Evolutionary conservation across 768 basidiomycete genomes (phyloP), one percentile per base, ranked within the genome.

Genomic region (Crucibulum laeve): DNA sequence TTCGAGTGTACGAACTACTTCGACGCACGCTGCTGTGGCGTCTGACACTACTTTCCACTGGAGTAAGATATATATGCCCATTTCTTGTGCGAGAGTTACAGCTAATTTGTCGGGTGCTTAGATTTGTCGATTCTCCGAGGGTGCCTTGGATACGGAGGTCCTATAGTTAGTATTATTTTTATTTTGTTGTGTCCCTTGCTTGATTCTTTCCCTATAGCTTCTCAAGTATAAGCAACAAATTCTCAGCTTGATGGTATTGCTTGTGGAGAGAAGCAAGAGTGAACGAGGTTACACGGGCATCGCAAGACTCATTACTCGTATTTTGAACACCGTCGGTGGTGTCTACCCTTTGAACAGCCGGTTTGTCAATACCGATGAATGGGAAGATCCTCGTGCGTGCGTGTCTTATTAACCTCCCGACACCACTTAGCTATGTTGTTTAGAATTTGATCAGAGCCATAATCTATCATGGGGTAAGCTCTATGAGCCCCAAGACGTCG

Each of bases 21-120:
- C 85, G 1, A 76, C 76, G 4, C 79, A 84, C 51, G 73, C 77
- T 25, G 81, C 84, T 7, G 74, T 87, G 2, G 84, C 89, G 5
- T 88, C 87, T 2, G 89, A 91, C 52, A 91, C 89, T 4, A 91
- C 91, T 5, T 68, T 97, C 41, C 93, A 96, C 59, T 96, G 93
- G 89, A 93, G 90, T 91, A 54, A 64, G 82, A 53, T 41, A 24
- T 38, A 24, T 38, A 43, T 35, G 34, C 8, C 25, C 42, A 22
- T 22, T 32, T 19, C 17, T 28, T 35, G n/a, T 38, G 38, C 10
- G n/a, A 44, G 15, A 26, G 42, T 42, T 25, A 17, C 8, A 11
- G 25, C 24, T 7, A 26, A 24, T 18, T 10, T 37, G 7, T n/a
- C 15, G 8, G n/a, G n/a, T n/a, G 8, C 28, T 5, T 50, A 90